A percentile compares a stretch with the other conserved stretches of the same genome.
Evolutionary conservation across 306 rosid genomes (phyloP).

Genomic region (Vicia villosa): DNA sequence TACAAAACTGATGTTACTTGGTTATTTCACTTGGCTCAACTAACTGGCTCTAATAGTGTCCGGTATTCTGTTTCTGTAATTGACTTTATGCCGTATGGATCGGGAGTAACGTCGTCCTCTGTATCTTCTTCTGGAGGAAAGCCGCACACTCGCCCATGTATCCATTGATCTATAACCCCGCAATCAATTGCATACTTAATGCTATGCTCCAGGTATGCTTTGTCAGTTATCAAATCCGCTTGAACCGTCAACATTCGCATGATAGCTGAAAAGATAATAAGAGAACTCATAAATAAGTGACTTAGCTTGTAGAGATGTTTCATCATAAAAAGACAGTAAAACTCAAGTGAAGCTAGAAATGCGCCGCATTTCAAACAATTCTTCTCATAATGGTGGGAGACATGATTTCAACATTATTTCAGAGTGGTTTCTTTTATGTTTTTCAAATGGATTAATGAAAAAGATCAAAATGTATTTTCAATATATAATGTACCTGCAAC

Average conservation of each 20-base stretch:
- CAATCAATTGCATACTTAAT: conserved; percentile 82
- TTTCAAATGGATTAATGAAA: conserved; percentile 14
- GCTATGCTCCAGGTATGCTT: conserved; percentile 68
- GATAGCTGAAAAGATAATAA: conserved; percentile 61
- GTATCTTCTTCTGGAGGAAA: conserved; percentile 71
- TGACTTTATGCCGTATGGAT: conserved; percentile 71
- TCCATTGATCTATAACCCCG: conserved; percentile 92
- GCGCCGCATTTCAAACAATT: conserved; percentile 13
- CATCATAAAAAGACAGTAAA: conserved; percentile 20
- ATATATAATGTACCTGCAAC: conserved; percentile 75
- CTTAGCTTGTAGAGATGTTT: conserved; percentile 16
- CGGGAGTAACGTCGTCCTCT: conserved; percentile 67
- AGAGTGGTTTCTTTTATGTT: conserved; percentile 6
- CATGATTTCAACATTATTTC: conserved; percentile 14
- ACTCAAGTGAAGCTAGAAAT: conserved; percentile 16
- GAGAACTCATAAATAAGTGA: conserved; percentile 35
- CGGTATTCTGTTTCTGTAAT: conserved; percentile 70
- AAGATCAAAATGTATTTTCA: conserved; percentile 24
- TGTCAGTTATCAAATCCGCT: conserved; percentile 68
- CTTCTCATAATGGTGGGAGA: conserved; percentile 8
- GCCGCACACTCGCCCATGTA: conserved; percentile 60
- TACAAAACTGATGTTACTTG: conserved; percentile 30
- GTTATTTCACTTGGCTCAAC: conserved; percentile 44
- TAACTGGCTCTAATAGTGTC: conserved; percentile 49
- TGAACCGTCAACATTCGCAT: conserved; percentile 84